phyloP scores from a whole-genome alignment of 768 basidiomycete species.

The Leucocoprinus sp. region DNA sequence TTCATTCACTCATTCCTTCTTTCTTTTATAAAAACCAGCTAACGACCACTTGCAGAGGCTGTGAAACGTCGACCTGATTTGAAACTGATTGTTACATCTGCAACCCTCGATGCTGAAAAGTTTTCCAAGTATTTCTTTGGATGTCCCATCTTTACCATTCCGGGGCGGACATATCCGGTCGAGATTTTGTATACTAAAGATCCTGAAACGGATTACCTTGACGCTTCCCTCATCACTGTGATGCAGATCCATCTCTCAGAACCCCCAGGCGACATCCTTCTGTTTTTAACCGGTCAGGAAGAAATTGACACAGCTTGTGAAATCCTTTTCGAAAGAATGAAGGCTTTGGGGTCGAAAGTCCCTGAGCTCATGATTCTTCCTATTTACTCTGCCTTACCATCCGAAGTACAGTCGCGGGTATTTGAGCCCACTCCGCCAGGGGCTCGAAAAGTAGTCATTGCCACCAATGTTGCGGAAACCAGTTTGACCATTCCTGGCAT shows the following conservation, averaged over 20 bases:
- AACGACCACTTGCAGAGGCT: conserved; percentile 54
- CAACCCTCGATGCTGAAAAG: conserved; percentile 98
- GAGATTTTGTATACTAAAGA: conserved; percentile 99
- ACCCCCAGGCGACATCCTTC: conserved; percentile 90
- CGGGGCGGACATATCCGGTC: conserved; percentile 98
- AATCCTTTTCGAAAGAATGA: conserved; percentile 97
- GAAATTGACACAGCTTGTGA: conserved; percentile 98
- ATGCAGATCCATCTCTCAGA: conserved; percentile 99
- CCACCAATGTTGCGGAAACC: too few relatives aligned
- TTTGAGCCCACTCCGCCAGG: too few relatives aligned
- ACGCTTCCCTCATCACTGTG: conserved; percentile 95
- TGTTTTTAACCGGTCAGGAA: conserved; percentile 98
- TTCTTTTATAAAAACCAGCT: conserved; percentile 13
- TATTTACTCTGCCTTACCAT: too few relatives aligned
- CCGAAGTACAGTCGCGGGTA: too few relatives aligned
- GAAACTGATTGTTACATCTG: conserved; percentile 97
- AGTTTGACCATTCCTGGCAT: conserved; percentile 99
- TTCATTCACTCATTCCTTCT: neutral
- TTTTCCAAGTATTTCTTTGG: conserved; percentile 99
- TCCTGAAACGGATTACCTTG: conserved; percentile 94
- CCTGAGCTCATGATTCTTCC: conserved; percentile 92
- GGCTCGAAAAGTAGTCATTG: too few relatives aligned
- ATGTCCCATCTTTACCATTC: conserved; percentile 98
- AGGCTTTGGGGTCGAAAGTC: conserved; percentile 96
- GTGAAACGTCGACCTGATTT: conserved; percentile 91